Base-by-base conservation (phyloP, 345 rosid genomes). In the Rhodomyrtus tomentosa region DNA sequence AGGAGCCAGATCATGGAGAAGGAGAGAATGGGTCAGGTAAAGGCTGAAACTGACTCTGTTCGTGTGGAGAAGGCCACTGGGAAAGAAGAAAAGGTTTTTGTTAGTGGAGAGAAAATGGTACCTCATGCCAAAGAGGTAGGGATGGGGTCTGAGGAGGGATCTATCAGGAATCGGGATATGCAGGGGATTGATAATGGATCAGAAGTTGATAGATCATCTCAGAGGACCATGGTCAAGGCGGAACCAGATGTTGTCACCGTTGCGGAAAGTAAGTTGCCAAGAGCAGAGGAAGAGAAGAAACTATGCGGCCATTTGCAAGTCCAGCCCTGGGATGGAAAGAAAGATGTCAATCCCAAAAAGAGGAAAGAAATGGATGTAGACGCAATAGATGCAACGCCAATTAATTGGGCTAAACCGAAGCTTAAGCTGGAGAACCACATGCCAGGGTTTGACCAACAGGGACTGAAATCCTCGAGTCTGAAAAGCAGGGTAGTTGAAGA, bases 401-500 rank as follows among this genome's bases (percentile, higher is more conserved):
- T 84, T 21, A 84, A 54, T 6, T 53, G 86, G 45, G 53, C 49
- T 24, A 84, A 45, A 82, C 72, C 83, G 0, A 22, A 45, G 76
- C 55, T 22, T 6, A 55, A 24, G 42, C 40, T 8, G 18, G 48
- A 54, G 21, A 40, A 25, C 38, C 72, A 50, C 6, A 1, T 13
- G 24, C 21, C 68, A 6, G 81, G 83, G 25, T 81, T 49, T 38
- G 14, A 50, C 42, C 51, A 74, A 73, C 82, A 22, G 25, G 2
- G 5, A 53, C 76, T 29, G 55, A 74, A 83, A 32, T 82, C 84
- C 20, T 54, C 83, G 4, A 50, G 86, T 54, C 80, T 82, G 82
- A 83, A 80, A 84, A 89, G 83, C 32, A 84, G 52, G 54, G 18
- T 73, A 5, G 80, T 68, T 36, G 84, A 59, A 32, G 88, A 85